Percentiles rank a stretch among this genome's conserved stretches.
These are phyloP conservation scores for Rhodotorula sp. DNA, from an alignment of 1,284 basidiomycete species.

Conservation along the genomic window DNA sequence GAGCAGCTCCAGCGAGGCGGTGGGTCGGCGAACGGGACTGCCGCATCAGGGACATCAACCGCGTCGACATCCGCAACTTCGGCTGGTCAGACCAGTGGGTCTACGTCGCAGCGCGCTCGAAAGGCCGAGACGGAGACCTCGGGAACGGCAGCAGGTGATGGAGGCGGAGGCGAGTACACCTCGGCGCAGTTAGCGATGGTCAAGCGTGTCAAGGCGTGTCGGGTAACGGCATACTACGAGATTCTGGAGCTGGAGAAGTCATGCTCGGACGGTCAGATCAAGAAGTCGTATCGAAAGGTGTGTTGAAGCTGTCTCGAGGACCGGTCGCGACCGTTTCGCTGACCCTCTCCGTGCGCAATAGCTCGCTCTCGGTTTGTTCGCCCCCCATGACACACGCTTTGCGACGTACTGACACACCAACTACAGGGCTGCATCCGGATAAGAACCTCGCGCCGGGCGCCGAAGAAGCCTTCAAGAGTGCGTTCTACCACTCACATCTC, in stretches of 20 bases:
- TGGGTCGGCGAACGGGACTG: background rate
- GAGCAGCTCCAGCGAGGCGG: background rate
- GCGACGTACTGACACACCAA: background rate
- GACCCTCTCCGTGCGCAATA: background rate
- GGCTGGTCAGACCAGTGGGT: background rate
- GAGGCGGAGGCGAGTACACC: conserved; percentile 59
- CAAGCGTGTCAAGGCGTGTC: conserved; percentile 79
- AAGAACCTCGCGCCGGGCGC: conserved; percentile 82
- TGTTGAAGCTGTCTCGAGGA: conserved; percentile 31
- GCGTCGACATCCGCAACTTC: conserved; percentile 9
- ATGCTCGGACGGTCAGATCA: conserved; percentile 85
- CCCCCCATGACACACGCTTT: no score
- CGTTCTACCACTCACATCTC: conserved; percentile 46
- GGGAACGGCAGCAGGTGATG: no score
- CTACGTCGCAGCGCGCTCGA: conserved; percentile 3
- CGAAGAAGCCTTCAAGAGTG: conserved; percentile 98
- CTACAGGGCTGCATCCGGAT: conserved; percentile 37
- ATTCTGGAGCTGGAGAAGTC: conserved; percentile 80
- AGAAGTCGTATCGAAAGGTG: conserved; percentile 97
- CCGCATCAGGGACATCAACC: background rate
- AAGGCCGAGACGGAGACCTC: background rate
- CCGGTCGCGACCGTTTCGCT: no score
- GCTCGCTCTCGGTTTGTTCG: conserved; percentile 3
- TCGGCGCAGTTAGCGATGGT: conserved; percentile 81
- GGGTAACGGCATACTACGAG: conserved; percentile 88